Evolutionary conservation across 352 stramenopile genomes (phyloP).

Genomic region (Thraustotheca clavata): DNA sequence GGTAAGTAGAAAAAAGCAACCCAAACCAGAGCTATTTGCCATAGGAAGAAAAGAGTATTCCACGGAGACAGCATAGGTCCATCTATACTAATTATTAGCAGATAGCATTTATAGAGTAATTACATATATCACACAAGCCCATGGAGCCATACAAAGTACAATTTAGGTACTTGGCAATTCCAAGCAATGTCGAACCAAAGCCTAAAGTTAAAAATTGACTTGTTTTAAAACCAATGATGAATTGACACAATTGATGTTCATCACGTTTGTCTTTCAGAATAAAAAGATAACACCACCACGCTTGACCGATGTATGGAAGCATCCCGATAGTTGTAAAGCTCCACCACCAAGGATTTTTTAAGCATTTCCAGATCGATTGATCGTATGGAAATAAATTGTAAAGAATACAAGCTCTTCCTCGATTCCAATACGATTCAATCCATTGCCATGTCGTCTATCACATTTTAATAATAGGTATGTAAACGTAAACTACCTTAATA

Average conservation of each 20-base stretch:
- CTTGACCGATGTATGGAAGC: slow-evolving; percentile 73
- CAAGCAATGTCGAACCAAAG: slow-evolving; percentile 55
- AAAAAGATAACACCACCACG: slow-evolving; percentile 88
- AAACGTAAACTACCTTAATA: slow-evolving; percentile 12
- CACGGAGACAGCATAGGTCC: slow-evolving; percentile 54
- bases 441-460: background rate
- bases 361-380: slow-evolving; percentile 80
- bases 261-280: slow-evolving; percentile 88
- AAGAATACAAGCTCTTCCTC: slow-evolving; percentile 63
- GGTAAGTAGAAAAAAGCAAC: slow-evolving; percentile 75
- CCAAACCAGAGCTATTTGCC: slow-evolving; percentile 81
- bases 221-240: slow-evolving; percentile 88
- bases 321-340: slow-evolving; percentile 69
- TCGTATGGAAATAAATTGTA: slow-evolving; percentile 85
- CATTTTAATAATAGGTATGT: background rate
- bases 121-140: slow-evolving; percentile 43
- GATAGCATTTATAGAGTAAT: background rate
- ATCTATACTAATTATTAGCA: slow-evolving; percentile 8
- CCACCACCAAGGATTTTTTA: slow-evolving; percentile 77
- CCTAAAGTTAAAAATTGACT: slow-evolving; percentile 86
- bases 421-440: slow-evolving; percentile 25
- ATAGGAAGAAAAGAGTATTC: slow-evolving; percentile 72
- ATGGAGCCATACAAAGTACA: slow-evolving; percentile 60
- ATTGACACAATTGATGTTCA: slow-evolving; percentile 88
- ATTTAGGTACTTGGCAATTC: slow-evolving; percentile 56